Percentiles rank a stretch among this genome's conserved stretches.
Conservation (phyloP, 2,329 filamentous ascomycete genomes). For the Scopulariopsis brevicaulis region DNA sequence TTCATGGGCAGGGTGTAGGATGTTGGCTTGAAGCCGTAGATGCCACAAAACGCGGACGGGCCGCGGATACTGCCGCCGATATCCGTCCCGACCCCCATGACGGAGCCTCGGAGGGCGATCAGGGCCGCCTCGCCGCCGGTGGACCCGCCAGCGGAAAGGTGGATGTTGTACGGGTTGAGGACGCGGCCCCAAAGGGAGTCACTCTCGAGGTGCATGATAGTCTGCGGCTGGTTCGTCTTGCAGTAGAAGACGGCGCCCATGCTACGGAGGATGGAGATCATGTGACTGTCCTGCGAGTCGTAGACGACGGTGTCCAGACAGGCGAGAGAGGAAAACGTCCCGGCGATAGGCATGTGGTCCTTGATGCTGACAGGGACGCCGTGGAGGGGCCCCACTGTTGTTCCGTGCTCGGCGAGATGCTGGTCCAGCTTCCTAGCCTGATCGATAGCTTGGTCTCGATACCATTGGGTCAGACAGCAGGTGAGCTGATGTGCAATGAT, state of each 20-base stretch:
- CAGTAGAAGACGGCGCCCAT: constrained; percentile 43
- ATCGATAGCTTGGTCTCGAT: constrained; percentile 35
- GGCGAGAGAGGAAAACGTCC: constrained; percentile 35
- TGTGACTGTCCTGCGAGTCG: constrained; percentile 39
- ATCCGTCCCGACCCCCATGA: constrained; percentile 52
- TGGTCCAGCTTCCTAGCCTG: constrained; percentile 27
- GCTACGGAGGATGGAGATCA: constrained; percentile 40
- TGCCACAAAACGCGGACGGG: constrained; percentile 43
- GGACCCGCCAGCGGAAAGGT: constrained; percentile 2
- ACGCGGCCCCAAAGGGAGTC: constrained; percentile 56
- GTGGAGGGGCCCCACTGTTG: constrained; percentile 44
- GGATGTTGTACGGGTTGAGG: constrained; percentile 43
- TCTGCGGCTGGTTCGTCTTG: constrained; percentile 47
- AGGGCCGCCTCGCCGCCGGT: constrained; percentile 54
- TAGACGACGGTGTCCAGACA: constrained; percentile 36
- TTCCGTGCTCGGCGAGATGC: constrained; percentile 22
- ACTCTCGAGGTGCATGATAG: constrained; percentile 54
- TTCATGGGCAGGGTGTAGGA: constrained; percentile 22
- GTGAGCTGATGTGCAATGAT: constrained; percentile 46
- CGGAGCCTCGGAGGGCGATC: constrained; percentile 44
- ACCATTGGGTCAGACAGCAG: constrained; percentile 37
- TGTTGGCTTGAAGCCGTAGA: constrained; percentile 44
- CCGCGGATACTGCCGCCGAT: constrained; percentile 46
- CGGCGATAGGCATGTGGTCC: constrained; percentile 45
- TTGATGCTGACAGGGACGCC: constrained; percentile 41